These are phyloP conservation scores for Rosa multiflora DNA, from an alignment of 306 rosid species.

Conservation along the genomic window DNA sequence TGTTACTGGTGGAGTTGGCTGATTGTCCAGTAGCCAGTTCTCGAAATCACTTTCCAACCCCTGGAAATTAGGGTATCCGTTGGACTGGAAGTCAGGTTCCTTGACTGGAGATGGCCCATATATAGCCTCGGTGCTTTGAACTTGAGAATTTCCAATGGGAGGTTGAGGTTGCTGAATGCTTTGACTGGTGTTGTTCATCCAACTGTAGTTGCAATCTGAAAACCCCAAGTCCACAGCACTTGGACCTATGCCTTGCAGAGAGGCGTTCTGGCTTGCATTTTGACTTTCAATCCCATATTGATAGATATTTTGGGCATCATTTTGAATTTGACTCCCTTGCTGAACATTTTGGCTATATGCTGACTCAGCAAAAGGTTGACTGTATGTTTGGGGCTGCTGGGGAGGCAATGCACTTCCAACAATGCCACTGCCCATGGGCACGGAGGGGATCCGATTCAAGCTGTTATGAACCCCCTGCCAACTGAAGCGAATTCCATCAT, in stretches of 20 bases:
- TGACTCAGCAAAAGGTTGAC: slow-evolving; percentile 31
- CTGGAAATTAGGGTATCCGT: slow-evolving; percentile 15
- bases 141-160: slow-evolving; percentile 22
- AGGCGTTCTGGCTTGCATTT: slow-evolving; percentile 18
- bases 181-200: slow-evolving; percentile 37
- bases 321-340: slow-evolving; percentile 33
- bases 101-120: slow-evolving; percentile 23
- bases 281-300: slow-evolving; percentile 36
- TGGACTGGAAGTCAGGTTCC: slow-evolving; percentile 28
- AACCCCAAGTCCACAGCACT: slow-evolving; percentile 14
- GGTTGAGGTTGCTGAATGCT: slow-evolving; percentile 32
- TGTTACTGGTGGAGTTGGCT: slow-evolving; percentile 18
- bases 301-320: slow-evolving; percentile 20
- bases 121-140: slow-evolving; percentile 29
- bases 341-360: slow-evolving; percentile 22
- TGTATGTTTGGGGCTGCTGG: slow-evolving; percentile 25
- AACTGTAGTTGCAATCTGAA: slow-evolving; percentile 30
- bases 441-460: slow-evolving; percentile 20
- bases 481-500: slow-evolving; percentile 17
- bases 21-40: slow-evolving; percentile 42
- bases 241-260: slow-evolving; percentile 28
- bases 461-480: slow-evolving; percentile 22
- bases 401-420: slow-evolving; percentile 27
- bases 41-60: slow-evolving; percentile 27
- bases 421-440: slow-evolving; percentile 21